Evolutionary conservation across 225 moss, liverwort and hornwort genomes (phyloP).

Genomic region (Antitrichia curtipendula): DNA sequence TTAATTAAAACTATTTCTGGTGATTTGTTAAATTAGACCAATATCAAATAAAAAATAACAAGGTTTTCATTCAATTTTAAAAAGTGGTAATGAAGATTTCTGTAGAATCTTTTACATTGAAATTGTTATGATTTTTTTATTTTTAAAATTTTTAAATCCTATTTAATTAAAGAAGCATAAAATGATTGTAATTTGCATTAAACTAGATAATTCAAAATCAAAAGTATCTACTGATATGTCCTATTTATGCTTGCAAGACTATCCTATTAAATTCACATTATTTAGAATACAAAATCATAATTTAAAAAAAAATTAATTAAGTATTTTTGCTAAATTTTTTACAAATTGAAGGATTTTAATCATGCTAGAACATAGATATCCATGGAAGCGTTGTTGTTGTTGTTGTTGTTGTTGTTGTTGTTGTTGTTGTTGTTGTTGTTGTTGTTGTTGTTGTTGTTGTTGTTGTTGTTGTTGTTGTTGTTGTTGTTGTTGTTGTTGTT

Average conservation of each 20-base stretch:
- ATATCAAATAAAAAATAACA: background rate
- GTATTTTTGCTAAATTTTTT: background rate
- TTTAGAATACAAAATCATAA: background rate
- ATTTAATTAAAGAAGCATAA: too few species aligned
- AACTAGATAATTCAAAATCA: background rate
- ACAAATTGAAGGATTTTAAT: too few species aligned
- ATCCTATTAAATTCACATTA: background rate
- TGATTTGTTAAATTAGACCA: background rate
- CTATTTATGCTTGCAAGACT: background rate
- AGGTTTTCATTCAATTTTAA: background rate
- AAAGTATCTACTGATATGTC: background rate
- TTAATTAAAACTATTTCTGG: background rate
- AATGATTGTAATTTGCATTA: background rate
- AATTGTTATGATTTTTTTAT: background rate
- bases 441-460: background rate
- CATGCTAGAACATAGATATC: fast-evolving
- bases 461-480: background rate
- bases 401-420: background rate
- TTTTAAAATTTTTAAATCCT: background rate
- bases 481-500: background rate
- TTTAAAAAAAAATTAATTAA: background rate
- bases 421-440: background rate
- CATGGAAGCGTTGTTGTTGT: too few species aligned
- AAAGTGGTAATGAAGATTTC: background rate
- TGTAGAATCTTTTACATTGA: background rate